Conservation (phyloP, 306 rosid species). For the Prunus mume region DNA sequence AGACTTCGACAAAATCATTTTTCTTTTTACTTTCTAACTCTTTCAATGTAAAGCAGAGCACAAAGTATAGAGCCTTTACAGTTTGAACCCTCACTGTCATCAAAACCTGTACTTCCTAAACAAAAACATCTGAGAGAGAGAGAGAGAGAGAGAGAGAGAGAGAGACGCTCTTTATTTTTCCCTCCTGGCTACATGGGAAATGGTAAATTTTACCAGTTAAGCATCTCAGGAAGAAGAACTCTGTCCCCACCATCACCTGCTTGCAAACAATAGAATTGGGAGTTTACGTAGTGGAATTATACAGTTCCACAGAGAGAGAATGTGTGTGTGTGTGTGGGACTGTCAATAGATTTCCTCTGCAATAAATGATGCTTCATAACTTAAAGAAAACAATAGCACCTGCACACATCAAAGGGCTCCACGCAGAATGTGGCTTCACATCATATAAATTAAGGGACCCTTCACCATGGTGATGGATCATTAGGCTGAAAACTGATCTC, state of each 20-base stretch:
- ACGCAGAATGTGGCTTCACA: slow-evolving; percentile 32
- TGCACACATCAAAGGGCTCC: slow-evolving; percentile 26
- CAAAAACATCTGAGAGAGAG: background rate
- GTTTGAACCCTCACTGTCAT: background rate
- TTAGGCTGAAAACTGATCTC: slow-evolving; percentile 12
- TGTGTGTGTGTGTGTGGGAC: background rate
- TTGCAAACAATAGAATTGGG: background rate
- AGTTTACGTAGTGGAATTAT: slow-evolving; percentile 9
- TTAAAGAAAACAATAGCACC: slow-evolving; percentile 25
- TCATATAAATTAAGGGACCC: slow-evolving; percentile 31
- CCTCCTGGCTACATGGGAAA: background rate
- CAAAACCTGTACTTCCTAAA: background rate
- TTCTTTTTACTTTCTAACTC: background rate
- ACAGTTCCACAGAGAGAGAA: background rate
- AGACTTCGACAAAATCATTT: background rate
- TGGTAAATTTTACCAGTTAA: background rate
- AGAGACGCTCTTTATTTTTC: background rate
- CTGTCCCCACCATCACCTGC: slow-evolving; percentile 3
- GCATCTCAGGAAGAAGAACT: background rate
- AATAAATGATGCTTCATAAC: slow-evolving; percentile 23
- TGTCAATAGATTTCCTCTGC: slow-evolving; percentile 21
- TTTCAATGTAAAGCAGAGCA: no score
- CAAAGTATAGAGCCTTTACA: background rate
- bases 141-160: no score
- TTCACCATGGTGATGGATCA: slow-evolving; percentile 35